phyloP scores from a whole-genome alignment of 1,139 yeast genomes.

The Martiniozyma asiatica region DNA sequence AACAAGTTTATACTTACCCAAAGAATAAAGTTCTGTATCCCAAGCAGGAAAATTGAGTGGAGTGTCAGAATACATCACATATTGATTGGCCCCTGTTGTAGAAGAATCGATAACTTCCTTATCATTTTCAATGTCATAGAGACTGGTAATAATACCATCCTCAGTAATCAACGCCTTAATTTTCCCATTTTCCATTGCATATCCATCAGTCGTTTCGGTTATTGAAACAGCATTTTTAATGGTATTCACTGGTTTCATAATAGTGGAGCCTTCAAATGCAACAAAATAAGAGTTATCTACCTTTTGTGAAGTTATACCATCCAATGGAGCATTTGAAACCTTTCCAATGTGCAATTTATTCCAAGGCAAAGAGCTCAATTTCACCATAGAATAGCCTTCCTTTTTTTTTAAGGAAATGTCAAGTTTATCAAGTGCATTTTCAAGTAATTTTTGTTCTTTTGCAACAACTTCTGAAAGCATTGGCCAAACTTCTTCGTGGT shows the following conservation, averaged over 20 bases:
- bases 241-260: constrained; percentile 15
- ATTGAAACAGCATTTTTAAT: constrained; percentile 37
- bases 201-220: constrained; percentile 26
- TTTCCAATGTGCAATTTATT: constrained; percentile 41
- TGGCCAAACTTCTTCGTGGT: constrained; percentile 81
- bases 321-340: constrained; percentile 19
- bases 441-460: constrained; percentile 40
- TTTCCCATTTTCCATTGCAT: constrained; percentile 44
- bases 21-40: constrained; percentile 88
- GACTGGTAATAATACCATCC: constrained; percentile 55
- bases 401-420: constrained; percentile 8
- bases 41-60: constrained; percentile 91
- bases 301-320: constrained; percentile 12
- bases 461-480: constrained; percentile 50
- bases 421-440: constrained; percentile 37
- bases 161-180: constrained; percentile 46
- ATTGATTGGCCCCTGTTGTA: constrained; percentile 62
- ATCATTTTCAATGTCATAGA: constrained; percentile 45
- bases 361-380: constrained; percentile 63
- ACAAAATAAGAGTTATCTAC: constrained; percentile 7
- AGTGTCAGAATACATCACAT: constrained; percentile 73
- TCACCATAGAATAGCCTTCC: constrained; percentile 12
- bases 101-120: constrained; percentile 59
- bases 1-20: constrained; percentile 51
- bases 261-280: constrained; percentile 11